Evolutionary conservation across 345 rosid genomes (phyloP).

Genomic region (rapeseed (Brassica napus)): DNA sequence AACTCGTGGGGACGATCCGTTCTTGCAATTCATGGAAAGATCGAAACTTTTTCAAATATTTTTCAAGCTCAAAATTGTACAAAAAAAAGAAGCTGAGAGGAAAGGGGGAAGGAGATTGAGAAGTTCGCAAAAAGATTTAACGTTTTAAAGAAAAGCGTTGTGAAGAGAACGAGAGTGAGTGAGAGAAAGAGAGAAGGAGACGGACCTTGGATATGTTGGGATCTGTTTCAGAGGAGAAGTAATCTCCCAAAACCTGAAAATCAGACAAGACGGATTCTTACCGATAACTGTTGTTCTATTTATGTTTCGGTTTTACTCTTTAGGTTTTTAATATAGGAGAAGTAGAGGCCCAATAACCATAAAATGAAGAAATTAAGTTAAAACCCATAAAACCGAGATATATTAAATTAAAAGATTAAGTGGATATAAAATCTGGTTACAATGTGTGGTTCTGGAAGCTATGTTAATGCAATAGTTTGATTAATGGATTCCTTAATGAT

Average conservation of each 20-base stretch:
- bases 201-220: slow-evolving; percentile 20
- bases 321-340: background rate
- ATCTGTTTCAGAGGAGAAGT: slow-evolving; percentile 20
- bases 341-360: background rate
- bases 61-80: background rate
- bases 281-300: background rate
- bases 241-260: slow-evolving; percentile 5
- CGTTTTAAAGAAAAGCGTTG: background rate
- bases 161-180: background rate
- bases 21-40: slow-evolving; percentile 11
- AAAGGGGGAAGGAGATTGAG: background rate
- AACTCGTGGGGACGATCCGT: background rate
- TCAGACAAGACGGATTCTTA: slow-evolving; percentile 14
- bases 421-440: no score
- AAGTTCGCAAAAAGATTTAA: slow-evolving; percentile 1
- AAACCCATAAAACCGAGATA: background rate
- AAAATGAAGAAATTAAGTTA: background rate
- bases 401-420: no score
- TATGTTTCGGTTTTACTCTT: background rate
- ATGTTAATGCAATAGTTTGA: no score
- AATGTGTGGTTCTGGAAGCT: no score
- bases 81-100: background rate
- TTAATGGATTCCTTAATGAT: no score
- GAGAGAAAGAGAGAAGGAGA: slow-evolving; percentile 17
- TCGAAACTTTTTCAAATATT: slow-evolving; percentile 6